Base-by-base conservation (phyloP, 1,284 basidiomycete species). In the Farysia itapuensis region DNA sequence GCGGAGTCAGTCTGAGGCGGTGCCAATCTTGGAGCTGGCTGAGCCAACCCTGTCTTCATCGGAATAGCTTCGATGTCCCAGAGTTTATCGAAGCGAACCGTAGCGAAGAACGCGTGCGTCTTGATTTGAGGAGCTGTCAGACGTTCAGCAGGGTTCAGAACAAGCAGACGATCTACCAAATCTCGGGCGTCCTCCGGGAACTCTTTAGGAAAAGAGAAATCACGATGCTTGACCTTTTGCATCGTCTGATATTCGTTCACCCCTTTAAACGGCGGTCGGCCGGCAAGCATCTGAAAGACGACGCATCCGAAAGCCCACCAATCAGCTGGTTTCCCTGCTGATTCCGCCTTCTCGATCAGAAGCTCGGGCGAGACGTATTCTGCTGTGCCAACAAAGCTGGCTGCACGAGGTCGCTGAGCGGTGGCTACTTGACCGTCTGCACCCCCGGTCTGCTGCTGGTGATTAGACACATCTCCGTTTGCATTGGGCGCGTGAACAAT, bases 291-390 rank as follows among this genome's bases (percentile, higher is more conserved):
- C 64, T 83, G 81, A 64, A 75, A 83, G 5, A 83, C 50, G 14
- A 83, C 79, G 61, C 82, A 82, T 13, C 82, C 82, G 33, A 83
- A 80, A 0, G 81, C 82, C 82, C 82, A 83, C 49, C 80, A 81
- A 52, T 83, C 82, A 1, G 80, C 79, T 42, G 80, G 78, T 44
- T 78, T 67, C 7, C 77, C 70, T 0, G 79, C 80, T 0, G 53
- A 41, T 23, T 50, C 46, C 15, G 77, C 84, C 57, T 87, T 86
- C 35, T 83, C 82, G 45, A 84, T 70, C 16, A 98, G 80, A 9
- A 98, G 81, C 78, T 98, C 94, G 1, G 94, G 94, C 9, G 89
- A 87, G 48, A 96, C 89, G 73, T 97, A 98, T 68, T 96, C 91
- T 0, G 94, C 90, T 1, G 93, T 95, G 9, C 94, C 94, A 18